Base-by-base conservation (phyloP, 1,284 basidiomycete species). In the Microstroma glucosiphilum region DNA sequence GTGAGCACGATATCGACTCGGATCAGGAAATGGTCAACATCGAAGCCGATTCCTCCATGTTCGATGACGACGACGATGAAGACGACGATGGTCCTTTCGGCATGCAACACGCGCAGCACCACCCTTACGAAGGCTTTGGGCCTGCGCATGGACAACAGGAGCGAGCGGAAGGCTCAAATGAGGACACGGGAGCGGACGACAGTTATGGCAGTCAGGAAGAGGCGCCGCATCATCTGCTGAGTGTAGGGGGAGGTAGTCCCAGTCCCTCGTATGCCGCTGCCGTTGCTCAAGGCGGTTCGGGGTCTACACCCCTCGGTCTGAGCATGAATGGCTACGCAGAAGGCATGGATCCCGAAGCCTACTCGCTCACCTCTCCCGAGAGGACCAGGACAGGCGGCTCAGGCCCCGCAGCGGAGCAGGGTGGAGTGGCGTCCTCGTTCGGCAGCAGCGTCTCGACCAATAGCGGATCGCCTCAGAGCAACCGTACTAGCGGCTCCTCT, bases 221-320 rank as follows among this genome's bases (percentile, higher is more conserved):
- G 17, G 64, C 64, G 54, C 66, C 70, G 37, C 69, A 73, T 56
- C 69, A 70, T 40, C 55, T 69, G 54, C 57, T 73, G 40, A 60
- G 56, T 43, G 67, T 71, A 41, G 64, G 26, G 13, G 21, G 53
- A 13, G 42, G 37, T 21, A 56, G 43, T 37, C 30, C 30, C 30
- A 37, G 30, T 9, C 30, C 30, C 30, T 37, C 30, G 30, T 37
- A 37, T 37, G 30, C 30, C 6, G 43, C 15, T 21, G 43, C 15
- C 43, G 43, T 48, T 48, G 43, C 17, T 21, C 17, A 48, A 21
- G 43, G 43, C 43, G 43, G 21, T 6, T 21, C 43, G 51, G 30
- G 55, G 30, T 43, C 40, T 48, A 61, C n/a, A n/a, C 21, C 40
- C n/a, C 23, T 2, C 57, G 40, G 37, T 12, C 43, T 37, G 30